Conservation (phyloP, 139 green algal genomes). For the Pleodorina starrii region DNA sequence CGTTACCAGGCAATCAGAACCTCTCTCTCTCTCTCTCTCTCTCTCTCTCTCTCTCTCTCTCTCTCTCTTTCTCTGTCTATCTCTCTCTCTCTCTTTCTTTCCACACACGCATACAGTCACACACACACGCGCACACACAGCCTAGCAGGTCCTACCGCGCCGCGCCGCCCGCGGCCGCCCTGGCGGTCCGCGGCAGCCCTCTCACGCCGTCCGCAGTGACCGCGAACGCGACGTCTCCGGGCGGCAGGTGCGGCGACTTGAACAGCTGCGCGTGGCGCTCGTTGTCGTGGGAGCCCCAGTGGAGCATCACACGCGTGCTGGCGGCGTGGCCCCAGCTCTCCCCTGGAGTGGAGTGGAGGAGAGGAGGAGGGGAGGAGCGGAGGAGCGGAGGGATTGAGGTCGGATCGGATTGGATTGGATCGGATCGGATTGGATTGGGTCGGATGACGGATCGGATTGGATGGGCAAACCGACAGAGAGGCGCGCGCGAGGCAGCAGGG, state of each 20-base stretch:
- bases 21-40: not conserved
- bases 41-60: not conserved
- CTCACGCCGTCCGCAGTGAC: conserved; percentile 79
- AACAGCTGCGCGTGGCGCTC: conserved; percentile 77
- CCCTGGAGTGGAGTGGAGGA: conserved; percentile 53
- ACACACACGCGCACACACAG: not conserved
- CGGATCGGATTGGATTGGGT: too few species aligned
- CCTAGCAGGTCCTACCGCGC: not conserved
- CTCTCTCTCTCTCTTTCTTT: not conserved
- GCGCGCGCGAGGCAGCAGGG: too few species aligned
- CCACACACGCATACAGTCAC: not conserved
- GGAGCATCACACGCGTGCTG: conserved; percentile 86
- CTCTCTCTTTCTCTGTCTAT: not conserved
- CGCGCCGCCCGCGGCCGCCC: not conserved
- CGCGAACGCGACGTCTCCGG: conserved; percentile 68
- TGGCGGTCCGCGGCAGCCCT: not conserved
- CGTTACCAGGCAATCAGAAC: too few species aligned
- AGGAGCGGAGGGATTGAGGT: not conserved
- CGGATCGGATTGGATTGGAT: too few species aligned
- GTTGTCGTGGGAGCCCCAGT: conserved; percentile 72
- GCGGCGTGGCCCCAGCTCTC: conserved; percentile 90
- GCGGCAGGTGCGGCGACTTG: conserved; percentile 82
- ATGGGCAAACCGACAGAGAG: too few species aligned
- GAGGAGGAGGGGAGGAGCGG: not conserved
- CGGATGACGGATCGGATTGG: too few species aligned